phyloP scores from a whole-genome alignment of 257 asterid genomes.

The Anisodus tanguticus region DNA sequence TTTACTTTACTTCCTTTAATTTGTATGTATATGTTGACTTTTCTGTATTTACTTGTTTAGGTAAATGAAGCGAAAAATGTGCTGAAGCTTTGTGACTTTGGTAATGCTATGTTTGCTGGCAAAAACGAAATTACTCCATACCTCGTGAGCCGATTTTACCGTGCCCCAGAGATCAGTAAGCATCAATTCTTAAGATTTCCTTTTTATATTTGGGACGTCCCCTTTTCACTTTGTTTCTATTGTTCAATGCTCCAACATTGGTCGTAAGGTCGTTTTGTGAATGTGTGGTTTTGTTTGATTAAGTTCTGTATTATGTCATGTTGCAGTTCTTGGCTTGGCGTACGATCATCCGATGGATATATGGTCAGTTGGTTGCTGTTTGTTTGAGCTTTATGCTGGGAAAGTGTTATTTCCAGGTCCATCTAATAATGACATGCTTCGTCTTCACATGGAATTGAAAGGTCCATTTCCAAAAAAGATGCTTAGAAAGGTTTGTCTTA shows the following conservation, averaged over 20 bases:
- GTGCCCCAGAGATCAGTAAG: constrained; percentile 99
- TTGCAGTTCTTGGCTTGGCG: constrained; percentile 82
- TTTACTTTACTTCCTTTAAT: constrained; percentile 7
- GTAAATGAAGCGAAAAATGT: constrained; percentile 94
- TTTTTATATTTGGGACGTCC: neutral
- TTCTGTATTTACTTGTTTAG: constrained; percentile 43
- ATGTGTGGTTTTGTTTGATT: constrained; percentile 23
- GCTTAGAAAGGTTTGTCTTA: constrained; percentile 81
- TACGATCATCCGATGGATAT: constrained; percentile 98
- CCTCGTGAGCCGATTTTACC: constrained; percentile 98
- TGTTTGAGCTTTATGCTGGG: constrained; percentile 94
- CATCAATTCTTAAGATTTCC: neutral
- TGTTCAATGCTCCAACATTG: neutral
- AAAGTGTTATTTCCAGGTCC: constrained; percentile 95
- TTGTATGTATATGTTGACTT: neutral
- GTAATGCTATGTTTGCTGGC: constrained; percentile 99
- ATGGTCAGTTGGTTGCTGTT: constrained; percentile 99
- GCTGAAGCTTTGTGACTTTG: constrained; percentile 94
- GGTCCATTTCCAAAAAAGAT: constrained; percentile 95
- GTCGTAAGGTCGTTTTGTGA: neutral
- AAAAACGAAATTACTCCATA: constrained; percentile 96
- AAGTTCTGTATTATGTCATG: constrained; percentile 28
- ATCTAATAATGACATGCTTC: constrained; percentile 97
- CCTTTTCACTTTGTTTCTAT: constrained; percentile 4
- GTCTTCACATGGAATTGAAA: constrained; percentile 95